These are phyloP conservation scores for Fraxinus cuspidata DNA, from an alignment of 257 asterid genomes.

Conservation along the genomic window DNA sequence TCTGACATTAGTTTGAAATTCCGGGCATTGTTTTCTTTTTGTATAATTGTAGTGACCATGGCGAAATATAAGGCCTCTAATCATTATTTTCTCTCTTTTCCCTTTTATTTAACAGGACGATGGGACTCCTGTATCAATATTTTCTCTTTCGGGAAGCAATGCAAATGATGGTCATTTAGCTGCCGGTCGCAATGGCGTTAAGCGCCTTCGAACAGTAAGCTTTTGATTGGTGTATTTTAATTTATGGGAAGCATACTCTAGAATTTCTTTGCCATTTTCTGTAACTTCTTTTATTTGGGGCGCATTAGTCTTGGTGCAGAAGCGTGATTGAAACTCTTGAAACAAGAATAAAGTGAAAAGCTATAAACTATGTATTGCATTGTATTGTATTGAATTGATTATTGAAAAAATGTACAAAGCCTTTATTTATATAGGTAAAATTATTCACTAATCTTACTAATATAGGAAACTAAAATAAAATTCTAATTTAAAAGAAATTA, in stretches of 20 bases:
- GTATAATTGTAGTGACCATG: slow-evolving; percentile 1
- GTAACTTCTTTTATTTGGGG: not conserved
- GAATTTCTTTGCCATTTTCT: not conserved
- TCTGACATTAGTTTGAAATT: not conserved
- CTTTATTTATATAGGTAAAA: no score
- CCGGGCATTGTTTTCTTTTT: not conserved
- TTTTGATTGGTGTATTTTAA: slow-evolving; percentile 21
- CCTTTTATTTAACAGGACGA: slow-evolving; percentile 65
- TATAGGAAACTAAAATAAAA: no score
- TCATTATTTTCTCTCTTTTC: slow-evolving; percentile 3
- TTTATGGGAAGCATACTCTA: slow-evolving; percentile 4
- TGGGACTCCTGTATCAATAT: slow-evolving; percentile 92
- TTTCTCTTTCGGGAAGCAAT: slow-evolving; percentile 87
- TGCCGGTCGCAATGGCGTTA: slow-evolving; percentile 99
- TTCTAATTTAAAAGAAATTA: no score
- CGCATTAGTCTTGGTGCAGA: not conserved
- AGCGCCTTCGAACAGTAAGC: slow-evolving; percentile 95
- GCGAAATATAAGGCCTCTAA: slow-evolving; percentile 24
- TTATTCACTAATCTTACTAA: no score
- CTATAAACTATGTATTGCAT: no score
- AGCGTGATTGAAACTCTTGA: no score
- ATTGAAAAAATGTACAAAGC: no score
- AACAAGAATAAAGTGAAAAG: no score
- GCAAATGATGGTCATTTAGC: slow-evolving; percentile 84
- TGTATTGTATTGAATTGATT: no score